Evolutionary conservation across 352 stramenopile species (phyloP), one percentile per base, ranked within the genome.

Genomic region (Phytophthora nicotianae): DNA sequence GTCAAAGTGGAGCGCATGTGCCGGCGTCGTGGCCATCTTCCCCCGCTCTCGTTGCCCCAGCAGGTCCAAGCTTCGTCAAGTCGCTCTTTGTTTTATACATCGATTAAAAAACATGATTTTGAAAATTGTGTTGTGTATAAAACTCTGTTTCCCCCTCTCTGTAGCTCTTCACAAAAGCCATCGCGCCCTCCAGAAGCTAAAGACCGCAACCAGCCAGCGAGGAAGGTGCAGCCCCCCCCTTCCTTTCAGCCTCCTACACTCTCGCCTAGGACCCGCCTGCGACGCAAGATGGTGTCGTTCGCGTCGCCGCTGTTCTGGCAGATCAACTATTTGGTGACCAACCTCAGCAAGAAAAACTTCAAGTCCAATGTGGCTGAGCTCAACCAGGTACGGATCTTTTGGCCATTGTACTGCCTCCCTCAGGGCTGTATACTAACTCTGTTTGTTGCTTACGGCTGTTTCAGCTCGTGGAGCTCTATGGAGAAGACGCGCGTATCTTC

Each of bases 281-380:
- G 43, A 50, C 17, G n/a, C 20, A 56, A 37, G 46, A 95, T 96
- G 88, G 85, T 94, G 68, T 95, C 88, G 67, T 97, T 97, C 70
- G 89, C 89, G 64, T 96, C 90, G 71, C 91, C 91, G 61, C 74
- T 97, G 33, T 97, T 97, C 74, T 97, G 88, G 90, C 91, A 97
- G 77, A 97, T 97, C 63, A 91, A 95, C 62, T 96, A 96, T 69
- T 75, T 97, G 53, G 89, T 97, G 29, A 95, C 85, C 27, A 97
- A 96, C 73, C 83, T 97, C 49, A 97, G 73, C 77, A 97, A 97
- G 81, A 97, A 97, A 58, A 97, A 97, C 73, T 96, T 97, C 74
- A 97, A 97, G 77, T 91, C 86, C 42, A 96, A 92, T 51, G 89
- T 97, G 51, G 88, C 90, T 11, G 91, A 97, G 75, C 81, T 97